Conservation (phyloP, 768 basidiomycete species). For the Kwoniella europaea region DNA sequence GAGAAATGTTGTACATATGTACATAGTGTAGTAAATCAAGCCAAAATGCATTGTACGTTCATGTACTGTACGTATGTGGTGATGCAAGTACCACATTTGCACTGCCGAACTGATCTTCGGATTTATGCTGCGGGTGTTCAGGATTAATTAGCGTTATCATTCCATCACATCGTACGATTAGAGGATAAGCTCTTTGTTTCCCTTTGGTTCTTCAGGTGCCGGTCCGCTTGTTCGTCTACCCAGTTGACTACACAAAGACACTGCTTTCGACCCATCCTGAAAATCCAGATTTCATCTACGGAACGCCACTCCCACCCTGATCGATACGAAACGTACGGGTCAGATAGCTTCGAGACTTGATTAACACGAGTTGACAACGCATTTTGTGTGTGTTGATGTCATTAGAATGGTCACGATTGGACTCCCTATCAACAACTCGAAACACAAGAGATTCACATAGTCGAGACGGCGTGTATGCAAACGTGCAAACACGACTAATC, state of each 20-base stretch:
- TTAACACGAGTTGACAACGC: neutral
- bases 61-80: neutral
- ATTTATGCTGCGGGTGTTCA: neutral
- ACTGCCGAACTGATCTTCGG: neutral
- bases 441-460: too few relatives aligned
- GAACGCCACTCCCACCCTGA: neutral
- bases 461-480: too few relatives aligned
- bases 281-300: neutral
- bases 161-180: neutral
- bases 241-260: neutral
- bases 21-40: neutral
- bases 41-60: slow-evolving; percentile 3
- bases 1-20: neutral
- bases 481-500: neutral
- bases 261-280: neutral
- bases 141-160: neutral
- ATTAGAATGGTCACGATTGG: neutral
- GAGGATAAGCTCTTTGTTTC: neutral
- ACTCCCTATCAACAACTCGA: neutral
- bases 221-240: neutral
- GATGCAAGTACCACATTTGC: neutral
- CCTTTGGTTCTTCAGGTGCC: neutral
- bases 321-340: neutral
- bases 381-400: neutral
- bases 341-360: neutral